Conservation (phyloP, 306 rosid genomes). For the Alnus glutinosa region DNA sequence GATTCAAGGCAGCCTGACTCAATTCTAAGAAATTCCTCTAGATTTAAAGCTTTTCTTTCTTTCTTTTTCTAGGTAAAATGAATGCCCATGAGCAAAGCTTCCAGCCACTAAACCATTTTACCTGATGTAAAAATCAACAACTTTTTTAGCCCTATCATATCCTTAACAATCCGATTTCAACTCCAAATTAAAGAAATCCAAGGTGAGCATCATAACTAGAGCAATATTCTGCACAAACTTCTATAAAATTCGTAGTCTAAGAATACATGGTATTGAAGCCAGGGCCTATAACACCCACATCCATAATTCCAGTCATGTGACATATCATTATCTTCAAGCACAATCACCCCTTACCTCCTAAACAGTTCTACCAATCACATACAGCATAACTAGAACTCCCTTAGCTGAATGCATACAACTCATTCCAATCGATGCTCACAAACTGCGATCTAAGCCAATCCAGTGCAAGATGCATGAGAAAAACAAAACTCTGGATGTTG, state of each 20-base stretch:
- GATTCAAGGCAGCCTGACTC: background rate
- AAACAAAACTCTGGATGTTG: background rate
- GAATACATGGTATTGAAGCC: background rate
- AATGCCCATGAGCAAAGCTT: background rate
- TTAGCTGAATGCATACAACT: background rate
- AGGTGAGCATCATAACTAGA: background rate
- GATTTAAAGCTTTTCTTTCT: background rate
- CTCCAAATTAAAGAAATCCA: too few species aligned
- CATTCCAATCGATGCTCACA: background rate
- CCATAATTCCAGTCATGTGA: background rate
- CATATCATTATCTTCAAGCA: background rate
- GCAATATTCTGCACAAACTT: background rate
- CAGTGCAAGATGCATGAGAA: background rate
- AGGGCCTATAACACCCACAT: background rate
- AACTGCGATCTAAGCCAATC: background rate
- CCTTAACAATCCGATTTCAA: background rate
- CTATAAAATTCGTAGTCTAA: background rate
- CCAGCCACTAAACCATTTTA: background rate
- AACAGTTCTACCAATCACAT: background rate
- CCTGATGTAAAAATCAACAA: background rate
- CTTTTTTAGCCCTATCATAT: background rate
- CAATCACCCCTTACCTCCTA: background rate
- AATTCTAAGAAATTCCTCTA: slow-evolving; percentile 1
- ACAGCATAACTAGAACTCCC: background rate
- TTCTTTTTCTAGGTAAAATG: background rate